phyloP scores from a whole-genome alignment of 805 yeast species.

The Cyberlindnera euphorbiiphila region DNA sequence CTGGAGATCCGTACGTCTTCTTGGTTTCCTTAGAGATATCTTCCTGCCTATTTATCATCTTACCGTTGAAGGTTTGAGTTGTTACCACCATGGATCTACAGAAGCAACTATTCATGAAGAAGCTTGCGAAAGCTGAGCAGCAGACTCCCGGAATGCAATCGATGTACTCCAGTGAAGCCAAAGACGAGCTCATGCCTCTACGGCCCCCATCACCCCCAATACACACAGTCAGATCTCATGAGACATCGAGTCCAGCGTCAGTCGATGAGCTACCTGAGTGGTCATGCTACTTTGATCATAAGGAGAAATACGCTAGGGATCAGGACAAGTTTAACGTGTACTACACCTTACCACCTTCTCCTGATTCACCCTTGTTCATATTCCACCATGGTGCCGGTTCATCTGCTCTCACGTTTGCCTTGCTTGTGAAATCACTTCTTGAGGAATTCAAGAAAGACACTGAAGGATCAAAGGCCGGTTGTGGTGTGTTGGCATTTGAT shows the following conservation, averaged over 20 bases:
- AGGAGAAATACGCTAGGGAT: conserved; percentile 20
- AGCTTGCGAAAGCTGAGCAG: conserved; percentile 8
- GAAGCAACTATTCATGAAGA: conserved; percentile 16
- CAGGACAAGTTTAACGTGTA: conserved; percentile 47
- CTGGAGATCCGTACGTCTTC: no score
- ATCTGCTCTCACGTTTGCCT: conserved; percentile 71
- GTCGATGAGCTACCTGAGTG: conserved; percentile 19
- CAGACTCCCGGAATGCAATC: conserved; percentile 1
- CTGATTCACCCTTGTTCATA: conserved; percentile 54
- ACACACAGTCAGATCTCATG: neutral
- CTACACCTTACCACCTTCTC: conserved; percentile 46
- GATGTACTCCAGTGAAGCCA: conserved; percentile 8
- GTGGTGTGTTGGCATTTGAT: conserved; percentile 73
- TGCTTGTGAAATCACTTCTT: conserved; percentile 37
- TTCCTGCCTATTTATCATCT: no score
- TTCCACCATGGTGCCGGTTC: conserved; percentile 97
- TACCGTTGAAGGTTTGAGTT: no score
- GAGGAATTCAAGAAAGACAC: conserved; percentile 20
- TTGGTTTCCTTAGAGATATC: no score
- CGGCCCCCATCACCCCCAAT: conserved; percentile 16
- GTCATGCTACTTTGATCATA: conserved; percentile 33
- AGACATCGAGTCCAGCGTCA: neutral
- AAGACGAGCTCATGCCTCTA: conserved; percentile 12
- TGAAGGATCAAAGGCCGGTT: conserved; percentile 32
- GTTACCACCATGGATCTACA: conserved; percentile 15